phyloP scores from a whole-genome alignment of 768 basidiomycete genomes.

The Roridomyces roridus region DNA sequence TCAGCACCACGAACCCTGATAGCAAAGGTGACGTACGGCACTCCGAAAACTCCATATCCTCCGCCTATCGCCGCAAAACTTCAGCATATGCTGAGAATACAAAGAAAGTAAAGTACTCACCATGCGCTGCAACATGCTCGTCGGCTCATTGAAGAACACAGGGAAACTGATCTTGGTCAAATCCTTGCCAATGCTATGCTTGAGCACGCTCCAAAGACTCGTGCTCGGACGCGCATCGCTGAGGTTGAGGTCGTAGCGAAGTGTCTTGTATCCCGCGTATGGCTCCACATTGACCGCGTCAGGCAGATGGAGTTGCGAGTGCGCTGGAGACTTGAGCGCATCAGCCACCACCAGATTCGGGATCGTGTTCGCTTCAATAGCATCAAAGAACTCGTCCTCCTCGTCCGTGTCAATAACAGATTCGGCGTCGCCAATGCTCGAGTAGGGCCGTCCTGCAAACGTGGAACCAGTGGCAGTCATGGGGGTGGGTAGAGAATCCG shows the following conservation, averaged over 20 bases:
- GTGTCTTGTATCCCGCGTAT: constrained; percentile 72
- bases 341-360: constrained; percentile 78
- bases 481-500: constrained; percentile 19
- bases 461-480: constrained; percentile 17
- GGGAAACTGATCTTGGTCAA: constrained; percentile 95
- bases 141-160: constrained; percentile 92
- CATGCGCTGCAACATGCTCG: constrained; percentile 97
- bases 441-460: constrained; percentile 16
- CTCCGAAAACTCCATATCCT: constrained; percentile 98
- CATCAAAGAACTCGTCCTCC: constrained; percentile 98
- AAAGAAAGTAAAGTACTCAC: constrained; percentile 40
- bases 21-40: constrained; percentile 63
- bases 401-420: constrained; percentile 62
- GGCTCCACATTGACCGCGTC: constrained; percentile 37
- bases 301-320: constrained; percentile 31
- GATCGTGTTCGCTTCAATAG: constrained; percentile 83
- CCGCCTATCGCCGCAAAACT: constrained; percentile 53
- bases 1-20: not conserved
- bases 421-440: constrained; percentile 25
- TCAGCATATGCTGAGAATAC: constrained; percentile 25
- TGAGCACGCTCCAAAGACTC: constrained; percentile 94
- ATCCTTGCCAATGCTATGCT: constrained; percentile 95
- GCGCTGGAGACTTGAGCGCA: constrained; percentile 57
- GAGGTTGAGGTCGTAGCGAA: constrained; percentile 67
- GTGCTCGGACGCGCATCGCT: constrained; percentile 85